Base-by-base conservation (phyloP, 306 rosid species). In the Begonia peltatifolia region DNA sequence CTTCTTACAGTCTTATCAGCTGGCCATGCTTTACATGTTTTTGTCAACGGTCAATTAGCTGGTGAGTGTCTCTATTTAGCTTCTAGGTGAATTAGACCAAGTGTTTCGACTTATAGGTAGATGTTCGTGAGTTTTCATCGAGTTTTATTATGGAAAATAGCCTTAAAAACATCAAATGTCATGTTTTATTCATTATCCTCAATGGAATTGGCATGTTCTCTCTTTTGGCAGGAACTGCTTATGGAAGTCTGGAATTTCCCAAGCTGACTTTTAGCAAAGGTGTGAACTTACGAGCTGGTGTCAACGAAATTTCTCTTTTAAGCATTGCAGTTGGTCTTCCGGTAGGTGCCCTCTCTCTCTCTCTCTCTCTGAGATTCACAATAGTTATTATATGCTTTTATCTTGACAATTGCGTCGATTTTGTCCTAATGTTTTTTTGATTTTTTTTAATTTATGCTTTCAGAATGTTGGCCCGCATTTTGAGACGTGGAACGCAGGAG, bases 271-370 rank as follows among this genome's bases (percentile, higher is more conserved):
- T 81, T 58, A 79, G 77, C 14, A 56, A 75, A 58, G 63, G 78
- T 59, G 88, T 92, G 78, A 79, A 71, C 47, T 81, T 92, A 70
- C 79, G 81, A 65, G 86, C 87, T 42, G 94, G 99, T 23, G 58
- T 75, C 68, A 92, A 92, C 81, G 74, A 76, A 70, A 92, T 92
- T 68, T 71, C 93, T 15, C 86, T 86, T 63, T 73, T 92, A 51
- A 92, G 99, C 58, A 80, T 86, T 59, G 96, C 96, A 14, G 99
- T 92, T 65, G 99, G 99, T 22, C 96, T 92, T 55, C 99, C 94
- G 83, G 99, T 83, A 43, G 20, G 94, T 62, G 53, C 63, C 62
- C 69, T 62, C 71, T 13, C 58, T 14, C 20, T 0, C 54, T 7
- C 6, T 1, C 2, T 25, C 35, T 25, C 51, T 0, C 17, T 0